Evolutionary conservation across 2,329 filamentous ascomycete genomes (phyloP), one percentile per base, ranked within the genome.

Genomic region (Penicillium thymicola): DNA sequence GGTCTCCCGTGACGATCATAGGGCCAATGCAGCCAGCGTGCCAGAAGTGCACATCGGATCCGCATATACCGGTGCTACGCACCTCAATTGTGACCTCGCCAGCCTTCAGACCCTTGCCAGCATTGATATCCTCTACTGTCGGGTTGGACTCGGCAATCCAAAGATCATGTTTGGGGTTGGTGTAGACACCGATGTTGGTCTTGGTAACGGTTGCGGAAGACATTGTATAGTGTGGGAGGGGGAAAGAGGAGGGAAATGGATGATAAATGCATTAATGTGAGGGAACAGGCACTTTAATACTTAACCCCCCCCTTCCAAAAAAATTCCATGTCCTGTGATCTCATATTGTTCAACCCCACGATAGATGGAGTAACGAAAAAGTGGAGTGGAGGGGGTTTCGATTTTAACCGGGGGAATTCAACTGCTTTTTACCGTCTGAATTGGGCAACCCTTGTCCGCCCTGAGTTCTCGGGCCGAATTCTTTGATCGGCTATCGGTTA

Each of bases 21-120:
- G 92, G 92, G 28, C 93, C 93, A 72, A 97, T 97, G 79, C 89
- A 90, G 64, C 93, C 93, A 48, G 89, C 89, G 72, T 95, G 90
- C 93, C 93, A 97, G 81, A 97, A 97, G 78, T 97, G 93, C 55
- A 97, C 88, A 75, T 97, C 92, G 59, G 90, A 96, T 56, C 93
- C 93, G 81, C 94, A 97, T 69, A 97, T 97, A 55, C 94, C 94
- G 8, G 93, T 97, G 77, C 90, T 96, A 77, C 93, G 90, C 74
- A 97, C 85, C 54, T 90, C 90, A 60, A 97, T 76, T 27, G 90
- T 92, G 47, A 97, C 91, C 77, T 97, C 89, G 50, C 92, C 93
- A 25, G 84, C 82, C 76, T 89, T 87, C 67, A 97, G 79, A 48
- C 81, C 82, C 51, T 86, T 78, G 45, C 85, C 88, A 32, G 83